A percentile compares a stretch with the other conserved stretches of the same genome.
These are phyloP conservation scores for Diaporthe eres DNA, from an alignment of 2,329 filamentous ascomycete species.

Conservation along the genomic window DNA sequence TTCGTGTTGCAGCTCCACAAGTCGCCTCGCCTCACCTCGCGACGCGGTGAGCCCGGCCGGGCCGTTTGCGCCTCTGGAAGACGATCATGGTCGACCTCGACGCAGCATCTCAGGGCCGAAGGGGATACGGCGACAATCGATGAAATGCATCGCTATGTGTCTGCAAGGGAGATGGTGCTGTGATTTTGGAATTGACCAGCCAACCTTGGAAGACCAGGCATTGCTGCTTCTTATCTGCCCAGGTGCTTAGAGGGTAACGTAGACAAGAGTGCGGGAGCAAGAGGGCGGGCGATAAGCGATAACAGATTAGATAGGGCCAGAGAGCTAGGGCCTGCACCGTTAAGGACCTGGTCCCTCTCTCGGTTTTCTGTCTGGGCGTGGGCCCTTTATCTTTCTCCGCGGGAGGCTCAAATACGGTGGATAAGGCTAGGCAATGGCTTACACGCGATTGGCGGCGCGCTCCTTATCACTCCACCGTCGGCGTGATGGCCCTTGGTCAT, in stretches of 20 bases:
- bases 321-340: not conserved
- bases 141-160: not conserved
- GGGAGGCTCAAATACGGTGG: constrained; percentile 31
- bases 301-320: not conserved
- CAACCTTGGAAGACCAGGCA: not conserved
- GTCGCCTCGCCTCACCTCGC: not conserved
- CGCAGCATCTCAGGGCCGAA: not conserved
- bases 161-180: not conserved
- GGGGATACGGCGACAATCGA: not conserved
- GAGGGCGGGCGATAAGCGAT: not conserved
- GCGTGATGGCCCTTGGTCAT: constrained; percentile 16
- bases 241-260: not conserved
- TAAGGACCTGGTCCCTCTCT: not conserved
- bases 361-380: constrained; percentile 1
- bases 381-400: constrained; percentile 37
- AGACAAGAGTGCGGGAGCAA: not conserved
- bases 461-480: constrained; percentile 34
- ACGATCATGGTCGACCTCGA: not conserved
- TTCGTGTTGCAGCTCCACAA: constrained; percentile 5
- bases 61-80: not conserved
- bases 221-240: not conserved
- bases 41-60: not conserved
- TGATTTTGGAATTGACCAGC: not conserved
- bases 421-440: constrained; percentile 29
- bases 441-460: constrained; percentile 33